Conservation (phyloP, 2,329 filamentous ascomycete species). For the Amesomyces nigricolor region DNA sequence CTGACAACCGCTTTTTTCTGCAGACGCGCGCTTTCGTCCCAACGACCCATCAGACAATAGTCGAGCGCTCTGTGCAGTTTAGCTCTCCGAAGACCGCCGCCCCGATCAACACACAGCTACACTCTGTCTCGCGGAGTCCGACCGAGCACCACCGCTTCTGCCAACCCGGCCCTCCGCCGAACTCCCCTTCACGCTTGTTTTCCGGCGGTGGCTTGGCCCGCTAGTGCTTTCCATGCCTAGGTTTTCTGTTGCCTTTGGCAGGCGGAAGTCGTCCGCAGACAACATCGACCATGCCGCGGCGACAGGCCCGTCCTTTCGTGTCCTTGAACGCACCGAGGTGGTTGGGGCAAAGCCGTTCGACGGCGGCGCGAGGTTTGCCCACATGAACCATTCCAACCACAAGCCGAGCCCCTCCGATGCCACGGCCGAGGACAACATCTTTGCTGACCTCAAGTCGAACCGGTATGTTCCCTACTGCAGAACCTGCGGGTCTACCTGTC, state of each 20-base stretch:
- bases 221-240: conserved; percentile 51
- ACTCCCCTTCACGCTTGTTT: background rate
- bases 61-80: background rate
- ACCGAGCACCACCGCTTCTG: background rate
- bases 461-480: conserved; percentile 42
- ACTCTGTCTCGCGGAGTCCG: background rate
- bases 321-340: conserved; percentile 49
- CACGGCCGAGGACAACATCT: conserved; percentile 50
- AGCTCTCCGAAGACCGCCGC: background rate
- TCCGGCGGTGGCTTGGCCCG: background rate
- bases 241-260: conserved; percentile 53
- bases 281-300: conserved; percentile 47
- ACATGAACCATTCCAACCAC: conserved; percentile 34
- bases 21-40: background rate
- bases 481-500: background rate
- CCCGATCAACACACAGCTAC: background rate
- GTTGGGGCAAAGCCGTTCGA: conserved; percentile 45
- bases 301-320: conserved; percentile 51
- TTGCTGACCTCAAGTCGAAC: conserved; percentile 49
- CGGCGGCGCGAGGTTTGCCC: conserved; percentile 41
- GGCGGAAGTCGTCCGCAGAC: conserved; percentile 56
- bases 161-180: background rate
- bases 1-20: background rate
- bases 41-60: background rate
- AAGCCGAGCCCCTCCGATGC: conserved; percentile 37